Evolutionary conservation across 192 early-diverging fungal genomes (phyloP), one percentile per base, ranked within the genome.

Genomic region (Gonapodya prolifera): DNA sequence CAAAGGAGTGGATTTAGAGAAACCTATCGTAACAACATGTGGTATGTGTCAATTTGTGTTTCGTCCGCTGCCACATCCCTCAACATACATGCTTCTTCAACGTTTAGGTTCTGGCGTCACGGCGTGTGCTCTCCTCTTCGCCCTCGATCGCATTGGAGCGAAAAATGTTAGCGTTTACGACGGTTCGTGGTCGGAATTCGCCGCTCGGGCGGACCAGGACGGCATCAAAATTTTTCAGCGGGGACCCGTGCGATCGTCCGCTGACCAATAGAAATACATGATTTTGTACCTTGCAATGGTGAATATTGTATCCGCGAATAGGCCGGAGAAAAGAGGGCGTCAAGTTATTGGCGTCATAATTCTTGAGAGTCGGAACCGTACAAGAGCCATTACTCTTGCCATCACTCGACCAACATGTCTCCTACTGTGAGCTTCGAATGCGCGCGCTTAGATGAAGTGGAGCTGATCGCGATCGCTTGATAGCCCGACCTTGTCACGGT

Each of bases 21-120:
- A 87, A 30, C 91, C 92, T 1, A 89, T 97, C 33, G 86, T 95
- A 32, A 84, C 91, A 30, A 90, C 91, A 61, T 97, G 96, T 77
- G 95, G 94, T 86, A 75, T n/a, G 70, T n/a, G n/a, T n/a, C n/a
- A n/a, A n/a, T 69, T 16, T 2, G 29, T 28, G 34, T 79, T 29
- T 79, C 76, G 34, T 18, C 34, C 23, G 29, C 13, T 13, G 1
- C 34, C n/a, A n/a, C n/a, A n/a, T n/a, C n/a, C n/a, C n/a, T n/a
- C n/a, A n/a, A n/a, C n/a, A n/a, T n/a, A n/a, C n/a, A n/a, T n/a
- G n/a, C n/a, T n/a, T n/a, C n/a, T n/a, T n/a, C n/a, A n/a, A n/a
- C n/a, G 23, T 61, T 61, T 23, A 61, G 45, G 45, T 32, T 73
- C 71, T 18, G 71, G 71, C 31, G 71, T 73, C 29, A 30, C 71